These are phyloP conservation scores for Gentiana macrophylla DNA, from an alignment of 257 asterid genomes.

Conservation along the genomic window DNA sequence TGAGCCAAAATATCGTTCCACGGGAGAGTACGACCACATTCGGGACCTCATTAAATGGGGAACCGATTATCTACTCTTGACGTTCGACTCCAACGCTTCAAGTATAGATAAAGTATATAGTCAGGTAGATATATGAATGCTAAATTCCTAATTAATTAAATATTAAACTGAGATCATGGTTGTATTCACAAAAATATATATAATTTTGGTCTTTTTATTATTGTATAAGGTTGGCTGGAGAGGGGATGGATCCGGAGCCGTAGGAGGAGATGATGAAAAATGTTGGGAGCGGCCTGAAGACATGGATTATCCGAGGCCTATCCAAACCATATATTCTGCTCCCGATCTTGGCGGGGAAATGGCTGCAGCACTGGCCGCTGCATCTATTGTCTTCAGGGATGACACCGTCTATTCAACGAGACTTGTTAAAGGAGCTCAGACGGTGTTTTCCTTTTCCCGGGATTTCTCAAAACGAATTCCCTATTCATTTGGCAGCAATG, in stretches of 20 bases:
- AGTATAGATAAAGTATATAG: conserved; percentile 46
- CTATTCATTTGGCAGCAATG: conserved; percentile 37
- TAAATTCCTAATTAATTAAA: neutral
- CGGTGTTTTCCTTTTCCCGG: conserved; percentile 50
- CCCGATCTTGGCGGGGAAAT: conserved; percentile 78
- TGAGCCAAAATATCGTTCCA: conserved; percentile 58
- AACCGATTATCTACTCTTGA: conserved; percentile 64
- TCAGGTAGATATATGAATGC: conserved; percentile 30
- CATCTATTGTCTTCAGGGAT: conserved; percentile 76
- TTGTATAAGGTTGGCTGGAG: conserved; percentile 51
- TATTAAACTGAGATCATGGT: neutral
- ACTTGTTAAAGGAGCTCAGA: conserved; percentile 46
- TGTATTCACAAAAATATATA: too few relatives aligned
- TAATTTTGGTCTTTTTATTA: neutral
- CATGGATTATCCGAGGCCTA: conserved; percentile 53
- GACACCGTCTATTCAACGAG: conserved; percentile 33
- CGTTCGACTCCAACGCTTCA: conserved; percentile 69
- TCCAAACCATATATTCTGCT: conserved; percentile 34
- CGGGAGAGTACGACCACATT: conserved; percentile 58
- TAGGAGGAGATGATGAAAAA: conserved; percentile 71
- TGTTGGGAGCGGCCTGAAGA: conserved; percentile 88
- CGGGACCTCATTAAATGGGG: conserved; percentile 83
- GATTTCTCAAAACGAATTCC: conserved; percentile 22
- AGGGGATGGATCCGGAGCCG: conserved; percentile 30
- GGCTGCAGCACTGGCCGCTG: conserved; percentile 81